Evolutionary conservation across 2,329 filamentous ascomycete genomes (phyloP), one percentile per base, ranked within the genome.

Genomic region (Aspergillus sclerotialis): DNA sequence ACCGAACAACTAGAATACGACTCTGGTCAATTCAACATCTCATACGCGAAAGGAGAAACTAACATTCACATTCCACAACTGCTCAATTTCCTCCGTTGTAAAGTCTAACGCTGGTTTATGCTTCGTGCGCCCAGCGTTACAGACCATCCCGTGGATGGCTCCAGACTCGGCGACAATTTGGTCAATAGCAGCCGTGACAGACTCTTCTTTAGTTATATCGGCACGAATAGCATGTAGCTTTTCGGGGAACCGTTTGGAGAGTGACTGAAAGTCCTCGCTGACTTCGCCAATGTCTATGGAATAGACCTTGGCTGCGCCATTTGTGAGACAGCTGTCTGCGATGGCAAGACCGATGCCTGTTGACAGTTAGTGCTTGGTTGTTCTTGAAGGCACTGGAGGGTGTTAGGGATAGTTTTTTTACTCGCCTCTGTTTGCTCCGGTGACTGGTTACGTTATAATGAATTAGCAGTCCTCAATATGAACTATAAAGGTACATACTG

Each of bases 81-180:
- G 50, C 37, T 68, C 59, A 24, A 71, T 64, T 36, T 71, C 66
- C 35, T 68, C 67, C 0, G 57, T 62, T 1, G 64, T 70, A 31
- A 70, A 73, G 15, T 74, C 68, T 5, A 73, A 50, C 0, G 69
- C 70, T 2, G 69, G 50, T 46, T 73, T 72, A 42, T 73, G 70
- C 44, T 72, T 70, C 9, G 69, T 74, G 10, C 64, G 53, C 10
- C 70, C 69, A 0, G 70, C 70, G 38, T 74, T 73, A 15, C 61
- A 64, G 3, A 73, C 67, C 55, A 75, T 68, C 9, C 70, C 70
- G 36, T 72, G 64, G 6, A 72, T 41, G 4, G 55, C 61, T 4
- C 68, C 69, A 0, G 55, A 56, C 32, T 70, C 58, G 7, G 46
- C 45, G 3, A 73, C 44, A 7, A 72, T 67, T 32, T 56, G 49